Evolutionary conservation across 225 moss, liverwort and hornwort species (phyloP).

Genomic region (Polytrichum commune): DNA sequence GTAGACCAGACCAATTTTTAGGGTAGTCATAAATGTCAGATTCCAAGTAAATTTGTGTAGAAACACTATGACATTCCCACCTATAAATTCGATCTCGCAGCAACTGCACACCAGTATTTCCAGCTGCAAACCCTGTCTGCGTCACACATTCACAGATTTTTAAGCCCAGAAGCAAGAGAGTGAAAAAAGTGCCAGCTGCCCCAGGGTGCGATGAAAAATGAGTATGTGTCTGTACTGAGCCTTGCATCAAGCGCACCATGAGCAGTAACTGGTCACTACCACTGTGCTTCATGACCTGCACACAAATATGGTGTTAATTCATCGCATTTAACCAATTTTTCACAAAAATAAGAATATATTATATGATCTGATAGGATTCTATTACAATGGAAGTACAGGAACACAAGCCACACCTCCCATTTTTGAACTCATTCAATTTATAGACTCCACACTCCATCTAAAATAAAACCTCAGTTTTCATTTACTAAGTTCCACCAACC

Average conservation of each 20-base stretch:
- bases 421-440: too few relatives aligned
- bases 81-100: conserved; percentile 70
- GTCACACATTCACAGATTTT: conserved; percentile 63
- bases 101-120: conserved; percentile 44
- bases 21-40: too few relatives aligned
- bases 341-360: too few relatives aligned
- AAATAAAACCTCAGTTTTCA: too few relatives aligned
- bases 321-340: too few relatives aligned
- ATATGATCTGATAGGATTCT: too few relatives aligned
- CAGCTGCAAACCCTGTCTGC: conserved; percentile 37
- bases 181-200: conserved; percentile 76
- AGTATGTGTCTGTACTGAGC: conserved; percentile 52
- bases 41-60: too few relatives aligned
- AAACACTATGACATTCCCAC: conserved; percentile 17
- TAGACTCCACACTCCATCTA: too few relatives aligned
- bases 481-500: conserved; percentile 20
- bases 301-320: neutral
- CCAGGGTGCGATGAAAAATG: conserved; percentile 79
- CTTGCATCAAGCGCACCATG: conserved; percentile 70
- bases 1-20: too few relatives aligned
- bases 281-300: conserved; percentile 66
- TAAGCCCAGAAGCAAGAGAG: conserved; percentile 67
- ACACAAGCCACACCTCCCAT: too few relatives aligned
- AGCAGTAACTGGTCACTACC: conserved; percentile 68
- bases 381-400: too few relatives aligned